Conservation (phyloP, 805 yeast genomes). For the Metschnikowia vanudenii region DNA sequence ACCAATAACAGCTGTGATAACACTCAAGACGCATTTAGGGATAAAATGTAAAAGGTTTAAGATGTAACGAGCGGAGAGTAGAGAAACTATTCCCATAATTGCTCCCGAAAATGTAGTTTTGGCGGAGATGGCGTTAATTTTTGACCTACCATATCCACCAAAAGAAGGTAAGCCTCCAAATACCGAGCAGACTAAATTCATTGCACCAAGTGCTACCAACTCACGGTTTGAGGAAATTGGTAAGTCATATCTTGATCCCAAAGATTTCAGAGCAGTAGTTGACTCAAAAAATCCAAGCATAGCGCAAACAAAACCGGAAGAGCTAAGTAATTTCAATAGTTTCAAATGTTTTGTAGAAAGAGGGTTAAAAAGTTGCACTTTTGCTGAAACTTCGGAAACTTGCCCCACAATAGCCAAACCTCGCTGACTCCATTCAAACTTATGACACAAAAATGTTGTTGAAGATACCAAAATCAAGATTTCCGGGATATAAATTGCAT, state of each 20-base stretch:
- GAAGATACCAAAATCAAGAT: slow-evolving; percentile 71
- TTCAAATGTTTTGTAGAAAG: slow-evolving; percentile 47
- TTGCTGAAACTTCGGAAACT: slow-evolving; percentile 45
- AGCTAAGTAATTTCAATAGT: slow-evolving; percentile 56
- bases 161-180: slow-evolving; percentile 82
- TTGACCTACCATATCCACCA: slow-evolving; percentile 95
- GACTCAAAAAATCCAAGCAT: slow-evolving; percentile 90
- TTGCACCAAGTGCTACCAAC: slow-evolving; percentile 80
- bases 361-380: slow-evolving; percentile 55
- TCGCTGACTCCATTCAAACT: slow-evolving; percentile 45
- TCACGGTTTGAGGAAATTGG: slow-evolving; percentile 87
- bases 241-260: slow-evolving; percentile 69
- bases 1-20: slow-evolving; percentile 75
- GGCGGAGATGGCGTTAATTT: slow-evolving; percentile 82
- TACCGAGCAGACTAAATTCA: slow-evolving; percentile 62
- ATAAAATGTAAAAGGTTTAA: slow-evolving; percentile 65
- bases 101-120: slow-evolving; percentile 81
- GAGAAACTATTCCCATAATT: slow-evolving; percentile 73
- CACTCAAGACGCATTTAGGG: slow-evolving; percentile 78
- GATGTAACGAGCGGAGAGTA: slow-evolving; percentile 60
- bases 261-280: slow-evolving; percentile 85
- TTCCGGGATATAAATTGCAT: slow-evolving; percentile 75
- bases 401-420: slow-evolving; percentile 73
- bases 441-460: slow-evolving; percentile 52
- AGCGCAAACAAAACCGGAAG: slow-evolving; percentile 72